A percentile compares a stretch with the other conserved stretches of the same genome.
These are phyloP conservation scores for Colletotrichum gigasporum DNA, from an alignment of 2,329 filamentous ascomycete genomes.

Conservation along the genomic window DNA sequence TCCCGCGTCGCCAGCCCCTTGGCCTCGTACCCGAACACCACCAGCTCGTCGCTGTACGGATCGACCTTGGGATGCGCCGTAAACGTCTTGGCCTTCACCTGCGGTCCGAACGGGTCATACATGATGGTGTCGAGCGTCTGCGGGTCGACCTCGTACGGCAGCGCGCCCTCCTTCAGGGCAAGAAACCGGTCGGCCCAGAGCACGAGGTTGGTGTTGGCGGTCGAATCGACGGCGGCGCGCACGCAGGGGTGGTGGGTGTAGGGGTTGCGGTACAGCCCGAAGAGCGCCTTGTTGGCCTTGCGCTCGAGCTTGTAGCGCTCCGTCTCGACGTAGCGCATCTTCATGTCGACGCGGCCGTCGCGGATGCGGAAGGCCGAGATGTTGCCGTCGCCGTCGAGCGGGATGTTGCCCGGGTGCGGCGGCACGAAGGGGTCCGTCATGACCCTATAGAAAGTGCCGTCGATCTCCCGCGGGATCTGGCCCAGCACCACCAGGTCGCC, in stretches of 20 bases:
- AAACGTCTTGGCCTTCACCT: constrained; percentile 46
- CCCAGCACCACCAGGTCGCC: constrained; percentile 32
- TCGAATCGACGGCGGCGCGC: constrained; percentile 44
- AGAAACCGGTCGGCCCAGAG: constrained; percentile 57
- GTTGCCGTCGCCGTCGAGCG: constrained; percentile 51
- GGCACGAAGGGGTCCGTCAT: constrained; percentile 52
- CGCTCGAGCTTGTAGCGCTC: constrained; percentile 50
- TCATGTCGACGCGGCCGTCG: constrained; percentile 44
- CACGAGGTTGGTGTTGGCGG: constrained; percentile 62
- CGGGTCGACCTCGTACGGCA: constrained; percentile 52
- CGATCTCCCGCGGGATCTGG: constrained; percentile 34
- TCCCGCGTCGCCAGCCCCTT: constrained; percentile 47
- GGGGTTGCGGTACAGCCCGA: constrained; percentile 50
- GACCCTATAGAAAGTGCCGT: constrained; percentile 42
- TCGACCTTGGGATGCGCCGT: constrained; percentile 55
- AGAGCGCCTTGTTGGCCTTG: constrained; percentile 43
- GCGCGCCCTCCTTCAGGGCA: constrained; percentile 57
- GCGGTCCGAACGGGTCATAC: constrained; percentile 46
- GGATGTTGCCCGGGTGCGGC: constrained; percentile 43
- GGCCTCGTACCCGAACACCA: constrained; percentile 52
- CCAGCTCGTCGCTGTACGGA: constrained; percentile 48
- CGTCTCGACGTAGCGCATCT: constrained; percentile 48
- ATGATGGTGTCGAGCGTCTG: constrained; percentile 50
- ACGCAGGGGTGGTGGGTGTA: constrained; percentile 47
- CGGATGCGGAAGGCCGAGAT: constrained; percentile 47